Evolutionary conservation across 345 rosid genomes (phyloP), one percentile per base, ranked within the genome.

Genomic region (Eucalyptus sp.): DNA sequence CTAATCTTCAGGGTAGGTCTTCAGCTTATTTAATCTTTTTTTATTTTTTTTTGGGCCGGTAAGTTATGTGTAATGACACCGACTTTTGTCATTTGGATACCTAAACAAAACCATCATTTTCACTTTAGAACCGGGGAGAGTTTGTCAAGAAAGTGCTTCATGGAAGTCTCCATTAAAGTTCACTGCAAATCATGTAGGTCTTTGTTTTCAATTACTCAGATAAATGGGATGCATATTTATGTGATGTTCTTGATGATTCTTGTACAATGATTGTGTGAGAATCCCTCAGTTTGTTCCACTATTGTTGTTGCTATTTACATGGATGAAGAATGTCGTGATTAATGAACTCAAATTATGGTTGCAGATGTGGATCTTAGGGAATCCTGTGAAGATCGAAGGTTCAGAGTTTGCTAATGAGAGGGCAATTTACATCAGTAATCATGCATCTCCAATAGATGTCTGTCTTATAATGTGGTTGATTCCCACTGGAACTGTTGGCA

Each of bases 301-400:
- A 31, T 48, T 13, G 87, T 29, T 12, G 87, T n/a, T 86, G 60
- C 87, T 16, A 17, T 76, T 41, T 76, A 41, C 84, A 41, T 76
- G 84, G 84, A 76, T 76, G 81, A 71, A 12, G 41, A 33, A 71
- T 33, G 15, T 76, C 5, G 3, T 41, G 48, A 41, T 20, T 41
- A 37, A 41, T 76, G 48, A 86, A 86, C 24, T 20, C 76, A 58
- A 50, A 76, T 86, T 84, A 87, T 87, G 89, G 86, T 90, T 90
- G 91, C 94, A 94, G 96, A 92, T 93, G 93, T 92, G 94, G 95
- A 93, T 94, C 86, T 88, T 93, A 41, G 95, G 95, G 62, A 93
- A 92, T 89, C 93, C 92, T 58, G 41, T 92, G 50, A 93, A 89
- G 86, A 94, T 94, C 14, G 94, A 93, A 89, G 95, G 94, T 37